phyloP scores from a whole-genome alignment of 257 asterid species.

The Solanum raphanifolium region DNA sequence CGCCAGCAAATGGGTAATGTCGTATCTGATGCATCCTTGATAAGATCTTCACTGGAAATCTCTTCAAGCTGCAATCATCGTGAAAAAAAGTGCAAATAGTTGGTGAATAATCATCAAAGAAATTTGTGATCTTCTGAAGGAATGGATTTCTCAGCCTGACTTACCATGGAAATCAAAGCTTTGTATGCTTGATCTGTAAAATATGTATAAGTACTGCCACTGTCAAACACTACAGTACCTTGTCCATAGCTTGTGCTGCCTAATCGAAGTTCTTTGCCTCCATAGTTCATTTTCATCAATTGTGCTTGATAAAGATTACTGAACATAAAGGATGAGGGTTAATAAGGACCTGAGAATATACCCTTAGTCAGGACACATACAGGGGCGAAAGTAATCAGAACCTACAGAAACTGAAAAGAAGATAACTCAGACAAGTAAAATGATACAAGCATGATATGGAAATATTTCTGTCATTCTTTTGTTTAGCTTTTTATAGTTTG shows the following conservation, averaged over 20 bases:
- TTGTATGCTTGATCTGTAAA: conserved; percentile 49
- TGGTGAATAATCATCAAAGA: not conserved
- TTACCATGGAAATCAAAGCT: conserved; percentile 41
- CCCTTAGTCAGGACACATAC: not conserved
- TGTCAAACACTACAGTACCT: conserved; percentile 44
- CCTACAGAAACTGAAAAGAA: not conserved
- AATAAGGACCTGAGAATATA: conserved; percentile 1
- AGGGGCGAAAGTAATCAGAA: not conserved
- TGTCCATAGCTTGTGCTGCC: conserved; percentile 22
- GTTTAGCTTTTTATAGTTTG: not conserved
- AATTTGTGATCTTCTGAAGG: not conserved
- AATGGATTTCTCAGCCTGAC: conserved; percentile 2
- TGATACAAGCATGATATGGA: not conserved
- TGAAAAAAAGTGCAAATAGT: not conserved
- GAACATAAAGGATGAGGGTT: conserved; percentile 4
- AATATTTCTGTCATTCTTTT: not conserved
- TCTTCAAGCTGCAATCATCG: conserved; percentile 35
- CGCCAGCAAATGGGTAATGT: conserved; percentile 67
- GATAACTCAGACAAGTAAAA: not conserved
- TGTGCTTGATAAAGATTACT: conserved; percentile 54
- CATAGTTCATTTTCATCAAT: conserved; percentile 42
- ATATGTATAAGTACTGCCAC: conserved; percentile 69
- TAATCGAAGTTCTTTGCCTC: conserved; percentile 33
- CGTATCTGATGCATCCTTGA: conserved; percentile 45
- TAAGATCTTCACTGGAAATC: conserved; percentile 34